Conservation (phyloP, 306 rosid genomes). For the Cicer judaicum region DNA sequence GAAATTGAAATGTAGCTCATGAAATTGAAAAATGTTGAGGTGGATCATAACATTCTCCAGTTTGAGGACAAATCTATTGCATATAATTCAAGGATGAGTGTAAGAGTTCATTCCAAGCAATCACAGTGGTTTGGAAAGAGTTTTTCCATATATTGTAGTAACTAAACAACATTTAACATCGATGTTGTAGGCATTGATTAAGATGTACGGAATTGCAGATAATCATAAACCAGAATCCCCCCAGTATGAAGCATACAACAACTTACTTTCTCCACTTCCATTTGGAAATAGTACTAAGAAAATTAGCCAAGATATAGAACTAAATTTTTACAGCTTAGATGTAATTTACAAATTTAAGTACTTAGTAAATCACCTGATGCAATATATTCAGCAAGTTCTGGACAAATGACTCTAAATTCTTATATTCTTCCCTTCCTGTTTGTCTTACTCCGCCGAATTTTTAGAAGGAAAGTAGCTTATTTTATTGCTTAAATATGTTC, state of each 20-base stretch:
- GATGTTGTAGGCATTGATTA: slow-evolving; percentile 43
- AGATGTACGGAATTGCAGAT: slow-evolving; percentile 62
- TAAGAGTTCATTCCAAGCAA: background rate
- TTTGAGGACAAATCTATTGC: background rate
- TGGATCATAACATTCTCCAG: slow-evolving; percentile 38
- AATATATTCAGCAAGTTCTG: slow-evolving; percentile 42
- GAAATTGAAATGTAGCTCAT: slow-evolving; percentile 86
- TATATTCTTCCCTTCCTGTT: slow-evolving; percentile 34
- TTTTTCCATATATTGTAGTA: too few relatives aligned
- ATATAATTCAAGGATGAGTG: background rate
- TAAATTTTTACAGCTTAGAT: slow-evolving; percentile 8
- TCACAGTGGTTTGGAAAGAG: background rate
- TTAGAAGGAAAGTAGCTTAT: too few relatives aligned
- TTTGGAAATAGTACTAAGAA: slow-evolving; percentile 68
- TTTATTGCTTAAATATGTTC: too few relatives aligned
- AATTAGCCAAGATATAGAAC: slow-evolving; percentile 7
- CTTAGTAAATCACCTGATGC: slow-evolving; percentile 32
- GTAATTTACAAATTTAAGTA: slow-evolving; percentile 6
- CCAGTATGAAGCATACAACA: slow-evolving; percentile 60
- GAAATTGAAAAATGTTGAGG: slow-evolving; percentile 67
- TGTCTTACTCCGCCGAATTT: background rate
- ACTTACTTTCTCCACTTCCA: slow-evolving; percentile 62
- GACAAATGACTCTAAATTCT: background rate
- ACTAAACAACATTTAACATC: too few relatives aligned
- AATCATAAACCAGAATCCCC: slow-evolving; percentile 53